Conservation (phyloP, 2,329 filamentous ascomycete genomes). For the Aspergillus persii region DNA sequence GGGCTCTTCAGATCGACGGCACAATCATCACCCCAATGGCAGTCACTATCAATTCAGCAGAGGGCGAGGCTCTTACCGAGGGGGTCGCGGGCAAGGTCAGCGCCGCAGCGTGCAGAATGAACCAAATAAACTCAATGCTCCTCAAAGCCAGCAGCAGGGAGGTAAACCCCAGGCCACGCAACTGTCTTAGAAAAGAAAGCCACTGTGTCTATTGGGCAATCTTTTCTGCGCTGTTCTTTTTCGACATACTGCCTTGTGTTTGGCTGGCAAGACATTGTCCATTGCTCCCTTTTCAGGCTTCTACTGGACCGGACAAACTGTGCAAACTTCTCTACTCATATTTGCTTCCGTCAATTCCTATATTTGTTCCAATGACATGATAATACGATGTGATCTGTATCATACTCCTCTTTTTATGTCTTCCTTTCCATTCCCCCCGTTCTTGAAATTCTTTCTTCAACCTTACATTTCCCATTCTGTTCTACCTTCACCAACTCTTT, state of each 20-base stretch:
- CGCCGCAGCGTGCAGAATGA: slow-evolving; percentile 39
- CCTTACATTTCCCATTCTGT: not conserved
- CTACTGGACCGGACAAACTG: not conserved
- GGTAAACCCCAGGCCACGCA: slow-evolving; percentile 31
- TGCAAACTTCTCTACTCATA: not conserved
- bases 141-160: slow-evolving; percentile 27
- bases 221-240: not conserved
- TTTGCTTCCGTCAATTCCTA: not conserved
- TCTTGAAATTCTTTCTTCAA: not conserved
- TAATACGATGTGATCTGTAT: not conserved
- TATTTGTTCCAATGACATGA: not conserved
- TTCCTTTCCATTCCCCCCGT: not conserved
- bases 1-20: slow-evolving; percentile 34
- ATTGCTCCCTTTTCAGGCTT: not conserved
- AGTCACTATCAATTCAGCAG: slow-evolving; percentile 39
- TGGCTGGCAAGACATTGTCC: not conserved
- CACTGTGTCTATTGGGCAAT: not conserved
- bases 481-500: not conserved
- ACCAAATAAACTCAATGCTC: slow-evolving; percentile 25
- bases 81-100: slow-evolving; percentile 44
- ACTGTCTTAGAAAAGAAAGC: slow-evolving; percentile 24
- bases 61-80: slow-evolving; percentile 43
- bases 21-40: slow-evolving; percentile 34
- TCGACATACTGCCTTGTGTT: not conserved
- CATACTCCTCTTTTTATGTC: not conserved